These are phyloP conservation scores for Yamadazyma sp. DNA, from an alignment of 1,139 yeast genomes.

Conservation along the genomic window DNA sequence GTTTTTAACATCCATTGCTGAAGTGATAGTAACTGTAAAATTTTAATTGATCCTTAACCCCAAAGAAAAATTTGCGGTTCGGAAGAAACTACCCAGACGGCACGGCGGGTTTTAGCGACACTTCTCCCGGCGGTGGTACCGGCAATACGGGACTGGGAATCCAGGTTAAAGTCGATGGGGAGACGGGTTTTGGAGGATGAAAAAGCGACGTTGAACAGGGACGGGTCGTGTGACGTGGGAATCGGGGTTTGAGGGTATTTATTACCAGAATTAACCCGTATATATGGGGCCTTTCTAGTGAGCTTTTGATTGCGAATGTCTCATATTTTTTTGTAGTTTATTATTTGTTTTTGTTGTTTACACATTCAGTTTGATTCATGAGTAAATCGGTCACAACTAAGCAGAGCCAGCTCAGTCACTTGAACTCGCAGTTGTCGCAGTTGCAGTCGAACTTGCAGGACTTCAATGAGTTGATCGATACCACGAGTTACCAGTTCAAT, in stretches of 20 bases:
- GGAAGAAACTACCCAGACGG: neutral
- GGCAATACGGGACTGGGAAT: neutral
- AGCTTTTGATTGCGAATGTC: neutral
- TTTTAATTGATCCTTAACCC: constrained; percentile 4
- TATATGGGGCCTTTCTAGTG: no score
- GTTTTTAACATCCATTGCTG: neutral
- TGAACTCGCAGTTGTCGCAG: constrained; percentile 63
- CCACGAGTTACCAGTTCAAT: constrained; percentile 57
- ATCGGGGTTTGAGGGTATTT: no score
- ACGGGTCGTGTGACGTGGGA: no score
- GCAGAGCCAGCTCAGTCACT: constrained; percentile 57
- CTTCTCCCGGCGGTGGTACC: neutral
- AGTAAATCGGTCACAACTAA: constrained; percentile 17
- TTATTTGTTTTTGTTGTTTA: no score
- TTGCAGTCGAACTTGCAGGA: constrained; percentile 60
- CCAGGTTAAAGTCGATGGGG: neutral
- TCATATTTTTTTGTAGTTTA: neutral
- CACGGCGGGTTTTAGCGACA: neutral
- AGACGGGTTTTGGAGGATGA: no score
- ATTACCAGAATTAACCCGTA: no score
- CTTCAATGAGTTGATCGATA: constrained; percentile 52
- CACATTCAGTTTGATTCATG: no score
- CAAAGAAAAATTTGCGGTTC: constrained; percentile 3
- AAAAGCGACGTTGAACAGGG: no score
- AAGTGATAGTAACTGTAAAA: neutral